phyloP scores from a whole-genome alignment of 2,329 filamentous ascomycete genomes.

The Pseudohalonectria lignicola region DNA sequence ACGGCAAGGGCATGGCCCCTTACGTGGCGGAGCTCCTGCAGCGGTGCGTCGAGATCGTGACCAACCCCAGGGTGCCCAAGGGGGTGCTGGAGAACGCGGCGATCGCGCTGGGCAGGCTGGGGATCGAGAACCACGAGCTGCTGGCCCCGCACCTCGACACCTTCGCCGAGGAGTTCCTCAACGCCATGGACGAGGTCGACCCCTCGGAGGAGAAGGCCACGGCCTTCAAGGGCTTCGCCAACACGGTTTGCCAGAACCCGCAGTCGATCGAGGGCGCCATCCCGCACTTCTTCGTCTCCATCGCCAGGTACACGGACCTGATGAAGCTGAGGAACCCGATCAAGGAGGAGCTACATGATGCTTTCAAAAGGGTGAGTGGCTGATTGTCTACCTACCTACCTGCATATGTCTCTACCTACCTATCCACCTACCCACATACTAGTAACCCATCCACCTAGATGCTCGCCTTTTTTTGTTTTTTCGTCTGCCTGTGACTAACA shows the following conservation, averaged over 20 bases:
- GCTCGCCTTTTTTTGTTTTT: not conserved
- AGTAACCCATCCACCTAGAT: not conserved
- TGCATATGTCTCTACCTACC: not conserved
- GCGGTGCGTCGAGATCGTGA: slow-evolving; percentile 70
- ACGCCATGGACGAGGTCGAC: slow-evolving; percentile 71
- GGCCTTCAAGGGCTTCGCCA: slow-evolving; percentile 82
- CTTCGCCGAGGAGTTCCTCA: slow-evolving; percentile 75
- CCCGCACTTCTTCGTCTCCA: slow-evolving; percentile 70
- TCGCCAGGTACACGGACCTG: slow-evolving; percentile 63
- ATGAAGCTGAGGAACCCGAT: slow-evolving; percentile 47
- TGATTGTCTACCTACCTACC: no score
- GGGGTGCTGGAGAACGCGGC: slow-evolving; percentile 90
- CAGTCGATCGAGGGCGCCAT: slow-evolving; percentile 84
- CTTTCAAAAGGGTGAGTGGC: slow-evolving; percentile 62
- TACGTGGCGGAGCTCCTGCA: slow-evolving; percentile 70
- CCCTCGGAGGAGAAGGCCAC: slow-evolving; percentile 91
- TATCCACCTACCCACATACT: not conserved
- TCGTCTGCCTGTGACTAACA: slow-evolving; percentile 5
- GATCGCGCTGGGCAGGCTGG: slow-evolving; percentile 81
- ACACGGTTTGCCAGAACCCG: slow-evolving; percentile 76
- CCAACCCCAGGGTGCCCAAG: slow-evolving; percentile 73
- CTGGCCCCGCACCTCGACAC: slow-evolving; percentile 69
- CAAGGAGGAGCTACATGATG: slow-evolving; percentile 55
- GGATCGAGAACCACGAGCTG: slow-evolving; percentile 63
- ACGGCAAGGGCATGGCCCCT: slow-evolving; percentile 62